A percentile compares a stretch with the other conserved stretches of the same genome.
phyloP scores from a whole-genome alignment of 1,284 basidiomycete genomes.

The Leccinum fallax region DNA sequence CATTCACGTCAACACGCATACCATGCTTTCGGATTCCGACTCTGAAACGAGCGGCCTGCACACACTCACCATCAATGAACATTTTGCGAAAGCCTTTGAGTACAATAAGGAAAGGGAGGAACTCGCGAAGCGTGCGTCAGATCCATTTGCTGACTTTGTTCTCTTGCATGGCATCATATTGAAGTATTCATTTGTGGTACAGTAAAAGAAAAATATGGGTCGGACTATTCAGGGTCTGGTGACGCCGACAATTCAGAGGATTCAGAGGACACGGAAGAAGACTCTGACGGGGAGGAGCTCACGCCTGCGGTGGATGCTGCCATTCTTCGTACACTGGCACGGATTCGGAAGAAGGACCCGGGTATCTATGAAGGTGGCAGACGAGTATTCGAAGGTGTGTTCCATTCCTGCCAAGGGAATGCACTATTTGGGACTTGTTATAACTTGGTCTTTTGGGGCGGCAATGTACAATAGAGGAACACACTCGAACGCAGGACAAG shows the following conservation, averaged over 20 bases:
- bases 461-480: constrained; percentile 57
- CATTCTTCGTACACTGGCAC: constrained; percentile 87
- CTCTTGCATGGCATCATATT: background rate
- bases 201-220: constrained; percentile 90
- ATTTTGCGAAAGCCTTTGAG: constrained; percentile 82
- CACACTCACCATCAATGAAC: constrained; percentile 75
- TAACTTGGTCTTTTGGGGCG: background rate
- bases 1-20: background rate
- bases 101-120: constrained; percentile 84
- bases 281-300: constrained; percentile 94
- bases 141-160: background rate
- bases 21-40: constrained; percentile 50
- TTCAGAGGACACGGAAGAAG: constrained; percentile 84
- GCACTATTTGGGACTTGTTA: background rate
- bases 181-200: background rate
- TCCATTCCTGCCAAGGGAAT: background rate
- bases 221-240: constrained; percentile 61
- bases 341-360: constrained; percentile 85
- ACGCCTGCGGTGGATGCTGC: constrained; percentile 95
- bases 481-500: constrained; percentile 45
- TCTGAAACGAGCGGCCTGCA: constrained; percentile 47
- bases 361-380: constrained; percentile 76
- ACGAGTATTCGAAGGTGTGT: constrained; percentile 75
- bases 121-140: constrained; percentile 66
- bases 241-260: constrained; percentile 70